Conservation (phyloP, 495 filamentous ascomycete genomes). For the Penicillium crystallinum region DNA sequence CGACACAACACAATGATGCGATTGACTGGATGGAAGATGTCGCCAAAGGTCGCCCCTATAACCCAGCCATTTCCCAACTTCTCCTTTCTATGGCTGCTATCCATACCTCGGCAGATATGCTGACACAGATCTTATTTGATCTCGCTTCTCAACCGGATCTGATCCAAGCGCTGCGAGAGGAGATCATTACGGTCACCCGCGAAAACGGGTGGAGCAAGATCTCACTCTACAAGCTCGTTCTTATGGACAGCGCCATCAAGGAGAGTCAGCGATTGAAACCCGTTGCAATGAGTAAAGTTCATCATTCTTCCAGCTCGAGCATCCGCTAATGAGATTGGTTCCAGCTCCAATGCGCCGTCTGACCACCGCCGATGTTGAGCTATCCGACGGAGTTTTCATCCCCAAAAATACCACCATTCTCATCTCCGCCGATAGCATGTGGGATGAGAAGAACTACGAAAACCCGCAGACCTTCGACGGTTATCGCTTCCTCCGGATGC, state of each 20-base stretch:
- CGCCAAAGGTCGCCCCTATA: constrained; percentile 12
- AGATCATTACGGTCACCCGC: constrained; percentile 14
- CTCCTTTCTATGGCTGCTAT: constrained; percentile 25
- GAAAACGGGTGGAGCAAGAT: constrained; percentile 33
- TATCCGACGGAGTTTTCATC: constrained; percentile 20
- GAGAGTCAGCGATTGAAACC: constrained; percentile 28
- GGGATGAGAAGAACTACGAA: constrained; percentile 32
- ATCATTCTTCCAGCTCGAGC: background rate
- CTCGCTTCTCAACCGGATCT: constrained; percentile 15
- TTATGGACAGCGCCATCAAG: constrained; percentile 35
- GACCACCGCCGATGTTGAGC: constrained; percentile 16
- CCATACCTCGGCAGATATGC: constrained; percentile 24
- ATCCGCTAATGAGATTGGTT: background rate
- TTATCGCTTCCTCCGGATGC: constrained; percentile 33
- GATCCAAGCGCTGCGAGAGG: constrained; percentile 12
- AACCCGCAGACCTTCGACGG: constrained; percentile 36
- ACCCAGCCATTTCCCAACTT: constrained; percentile 17
- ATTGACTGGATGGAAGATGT: constrained; percentile 24
- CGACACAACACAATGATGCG: constrained; percentile 9
- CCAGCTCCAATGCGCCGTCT: constrained; percentile 35
- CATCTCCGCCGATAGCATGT: constrained; percentile 20
- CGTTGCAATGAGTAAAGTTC: constrained; percentile 18
- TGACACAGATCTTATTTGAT: constrained; percentile 24
- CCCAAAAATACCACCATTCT: constrained; percentile 19
- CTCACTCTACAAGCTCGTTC: constrained; percentile 35